Evolutionary conservation across 1,284 basidiomycete genomes (phyloP).

Genomic region (Phaffia rhodozyma): DNA sequence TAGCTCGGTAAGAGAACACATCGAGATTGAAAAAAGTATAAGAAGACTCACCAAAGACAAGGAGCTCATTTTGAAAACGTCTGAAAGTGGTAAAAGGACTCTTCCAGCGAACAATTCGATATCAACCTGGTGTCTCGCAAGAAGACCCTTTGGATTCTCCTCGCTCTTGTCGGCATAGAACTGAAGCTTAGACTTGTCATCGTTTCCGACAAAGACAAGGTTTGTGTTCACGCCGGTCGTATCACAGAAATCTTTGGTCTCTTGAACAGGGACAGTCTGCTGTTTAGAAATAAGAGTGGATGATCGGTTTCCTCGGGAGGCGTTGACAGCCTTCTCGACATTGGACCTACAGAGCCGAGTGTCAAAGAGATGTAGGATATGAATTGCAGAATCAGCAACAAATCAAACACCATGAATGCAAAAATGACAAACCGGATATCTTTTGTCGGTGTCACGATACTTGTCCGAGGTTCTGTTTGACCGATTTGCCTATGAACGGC

Average conservation of each 20-base stretch:
- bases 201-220: slow-evolving; percentile 4
- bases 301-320: slow-evolving; percentile 6
- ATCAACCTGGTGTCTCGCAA: background rate
- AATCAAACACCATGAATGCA: too few species aligned
- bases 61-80: slow-evolving; percentile 5
- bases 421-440: too few species aligned
- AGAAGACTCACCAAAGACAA: background rate
- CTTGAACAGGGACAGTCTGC: background rate
- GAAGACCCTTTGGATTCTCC: background rate
- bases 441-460: too few species aligned
- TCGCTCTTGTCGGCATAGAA: slow-evolving; percentile 12
- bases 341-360: background rate
- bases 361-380: too few species aligned
- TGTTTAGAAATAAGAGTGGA: background rate
- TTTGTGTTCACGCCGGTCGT: slow-evolving; percentile 7
- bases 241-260: slow-evolving; percentile 12
- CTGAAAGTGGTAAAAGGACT: slow-evolving; percentile 3
- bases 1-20: background rate
- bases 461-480: too few species aligned
- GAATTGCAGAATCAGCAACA: too few species aligned
- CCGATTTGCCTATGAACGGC: too few species aligned
- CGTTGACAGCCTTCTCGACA: slow-evolving; percentile 15
- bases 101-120: slow-evolving; percentile 1
- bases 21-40: background rate
- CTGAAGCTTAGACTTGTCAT: slow-evolving; percentile 3